Evolutionary conservation across 2,329 filamentous ascomycete genomes (phyloP), one percentile per base, ranked within the genome.

Genomic region (Xylaria sp.): DNA sequence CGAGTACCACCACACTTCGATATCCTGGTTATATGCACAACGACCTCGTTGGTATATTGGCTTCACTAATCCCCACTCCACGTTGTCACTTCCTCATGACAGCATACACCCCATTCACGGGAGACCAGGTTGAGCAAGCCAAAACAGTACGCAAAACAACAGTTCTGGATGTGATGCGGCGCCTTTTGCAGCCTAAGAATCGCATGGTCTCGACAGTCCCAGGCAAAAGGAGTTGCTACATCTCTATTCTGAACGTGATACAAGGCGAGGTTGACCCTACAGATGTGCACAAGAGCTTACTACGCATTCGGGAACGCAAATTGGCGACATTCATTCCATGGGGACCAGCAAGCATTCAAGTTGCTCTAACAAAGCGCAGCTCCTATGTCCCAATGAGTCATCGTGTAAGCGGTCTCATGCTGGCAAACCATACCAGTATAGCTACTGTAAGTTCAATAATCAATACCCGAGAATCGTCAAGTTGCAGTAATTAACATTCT

Each of bases 21-120:
- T 99, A 99, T 80, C 96, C 96, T 1, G 96, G 96, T 46, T 99
- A 99, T 83, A 99, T 99, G 96, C 96, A 99, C 85, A 99, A 99
- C 81, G 96, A 99, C 79, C 90, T 99, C 17, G 94, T 97, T 77
- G 96, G 95, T 81, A 98, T 99, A 75, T 88, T 99, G 66, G 96
- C 97, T 28, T 97, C 94, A 23, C 87, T 99, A 49, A 98, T 99
- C 70, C 96, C 96, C 1, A 99, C 95, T 0, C 97, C 96, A 10
- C 91, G 96, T 74, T 97, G 94, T 79, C 97, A 99, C 83, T 99
- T 99, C 87, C 86, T 99, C 67, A 97, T 97, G 90, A 99, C 96
- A 5, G 93, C 95, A 51, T 99, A 99, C 83, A 99, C 96, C 0
- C 96, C 96, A 6, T 99, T 99, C 78, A 98, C 96, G 0, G 93